Conservation (phyloP, 176 grass and related monocot species). For the Oryza officinalis region DNA sequence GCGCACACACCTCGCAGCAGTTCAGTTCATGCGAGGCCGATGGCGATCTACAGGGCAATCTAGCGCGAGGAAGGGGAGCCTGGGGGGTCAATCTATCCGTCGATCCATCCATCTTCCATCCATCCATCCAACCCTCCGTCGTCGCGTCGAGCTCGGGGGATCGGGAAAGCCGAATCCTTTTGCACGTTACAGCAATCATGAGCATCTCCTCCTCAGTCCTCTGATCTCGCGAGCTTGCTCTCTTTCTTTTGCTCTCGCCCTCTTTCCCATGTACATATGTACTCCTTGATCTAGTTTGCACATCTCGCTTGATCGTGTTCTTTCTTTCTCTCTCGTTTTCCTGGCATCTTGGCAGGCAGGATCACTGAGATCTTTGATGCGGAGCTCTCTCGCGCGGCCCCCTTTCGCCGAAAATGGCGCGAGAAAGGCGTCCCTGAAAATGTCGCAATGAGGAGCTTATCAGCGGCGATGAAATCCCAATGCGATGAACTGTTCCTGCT, state of each 20-base stretch:
- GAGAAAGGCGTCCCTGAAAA: conserved; percentile 19
- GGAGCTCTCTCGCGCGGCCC: neutral
- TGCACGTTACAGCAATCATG: conserved; percentile 60
- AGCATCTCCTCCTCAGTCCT: neutral
- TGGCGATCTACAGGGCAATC: neutral
- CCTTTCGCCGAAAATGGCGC: conserved; percentile 43
- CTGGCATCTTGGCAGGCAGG: conserved; percentile 1
- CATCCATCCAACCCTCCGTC: neutral
- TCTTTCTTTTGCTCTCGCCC: conserved; percentile 4
- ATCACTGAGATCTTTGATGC: neutral
- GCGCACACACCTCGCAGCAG: neutral
- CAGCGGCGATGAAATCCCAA: neutral
- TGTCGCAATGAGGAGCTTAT: conserved; percentile 27
- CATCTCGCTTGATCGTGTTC: conserved; percentile 4
- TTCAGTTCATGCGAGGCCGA: conserved; percentile 1
- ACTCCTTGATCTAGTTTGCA: neutral
- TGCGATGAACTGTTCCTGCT: neutral
- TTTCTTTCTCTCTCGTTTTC: neutral
- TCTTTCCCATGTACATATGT: neutral
- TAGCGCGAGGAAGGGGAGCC: conserved; percentile 1
- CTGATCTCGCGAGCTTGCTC: neutral
- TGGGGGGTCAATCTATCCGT: neutral
- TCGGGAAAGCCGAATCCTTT: conserved; percentile 47
- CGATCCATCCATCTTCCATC: neutral
- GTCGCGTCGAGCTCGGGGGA: conserved; percentile 38